Percentiles rank a stretch among this genome's conserved stretches.
phyloP scores from a whole-genome alignment of 2,329 filamentous ascomycete species.

The Aspergillus sergii region DNA sequence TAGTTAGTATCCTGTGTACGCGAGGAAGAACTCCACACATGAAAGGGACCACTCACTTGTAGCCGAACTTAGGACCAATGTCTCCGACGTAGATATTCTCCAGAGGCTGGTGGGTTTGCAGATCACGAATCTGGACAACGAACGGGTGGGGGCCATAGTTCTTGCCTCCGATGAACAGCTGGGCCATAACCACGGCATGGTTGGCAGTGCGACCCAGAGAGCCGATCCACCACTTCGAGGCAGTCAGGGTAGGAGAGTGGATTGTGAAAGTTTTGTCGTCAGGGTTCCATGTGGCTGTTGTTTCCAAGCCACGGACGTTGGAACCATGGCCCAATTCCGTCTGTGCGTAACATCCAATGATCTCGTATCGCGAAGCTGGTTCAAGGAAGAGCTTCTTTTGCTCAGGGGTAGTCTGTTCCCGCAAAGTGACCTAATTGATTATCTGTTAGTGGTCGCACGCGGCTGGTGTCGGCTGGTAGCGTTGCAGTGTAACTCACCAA shows the following conservation, averaged over 20 bases:
- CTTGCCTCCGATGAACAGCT: slow-evolving; percentile 70
- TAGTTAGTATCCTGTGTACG: slow-evolving; percentile 8
- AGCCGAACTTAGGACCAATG: slow-evolving; percentile 78
- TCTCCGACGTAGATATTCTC: slow-evolving; percentile 74
- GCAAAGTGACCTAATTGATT: slow-evolving; percentile 60
- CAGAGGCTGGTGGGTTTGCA: slow-evolving; percentile 69
- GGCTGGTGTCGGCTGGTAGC: background rate
- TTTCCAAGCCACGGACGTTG: slow-evolving; percentile 74
- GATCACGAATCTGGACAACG: slow-evolving; percentile 71
- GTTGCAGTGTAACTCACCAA: slow-evolving; percentile 49
- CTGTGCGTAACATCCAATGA: slow-evolving; percentile 79
- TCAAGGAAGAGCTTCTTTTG: slow-evolving; percentile 75
- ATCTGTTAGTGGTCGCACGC: slow-evolving; percentile 12
- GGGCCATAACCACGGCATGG: slow-evolving; percentile 77
- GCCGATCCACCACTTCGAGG: slow-evolving; percentile 85
- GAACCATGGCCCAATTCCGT: slow-evolving; percentile 79
- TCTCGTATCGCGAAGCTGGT: slow-evolving; percentile 68
- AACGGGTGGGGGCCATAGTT: slow-evolving; percentile 75
- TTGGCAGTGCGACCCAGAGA: slow-evolving; percentile 76
- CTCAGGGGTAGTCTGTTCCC: slow-evolving; percentile 71
- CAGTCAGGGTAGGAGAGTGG: slow-evolving; percentile 72
- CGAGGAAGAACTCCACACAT: background rate
- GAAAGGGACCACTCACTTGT: slow-evolving; percentile 53
- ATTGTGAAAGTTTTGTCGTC: slow-evolving; percentile 74
- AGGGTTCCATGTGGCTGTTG: slow-evolving; percentile 72